Percentiles rank a stretch among this genome's conserved stretches.
Conservation (phyloP, 1,284 basidiomycete species). For the Boletus hoseneyae region DNA sequence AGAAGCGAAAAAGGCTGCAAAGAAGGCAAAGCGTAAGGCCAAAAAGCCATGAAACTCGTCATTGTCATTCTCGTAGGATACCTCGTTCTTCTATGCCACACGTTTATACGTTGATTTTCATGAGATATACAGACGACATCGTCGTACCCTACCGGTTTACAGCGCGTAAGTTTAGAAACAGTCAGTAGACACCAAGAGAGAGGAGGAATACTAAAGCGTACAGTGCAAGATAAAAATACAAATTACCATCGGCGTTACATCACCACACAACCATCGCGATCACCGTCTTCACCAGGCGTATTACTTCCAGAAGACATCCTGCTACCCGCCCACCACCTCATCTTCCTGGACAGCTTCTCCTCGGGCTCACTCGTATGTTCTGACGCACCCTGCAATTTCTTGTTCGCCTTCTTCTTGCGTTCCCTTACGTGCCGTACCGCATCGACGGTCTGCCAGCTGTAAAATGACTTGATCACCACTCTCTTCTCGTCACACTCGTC, state of each 20-base stretch:
- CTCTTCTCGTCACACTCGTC: slow-evolving; percentile 71
- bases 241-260: slow-evolving; percentile 35
- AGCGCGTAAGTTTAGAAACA: slow-evolving; percentile 17
- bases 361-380: slow-evolving; percentile 29
- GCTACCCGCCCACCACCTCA: slow-evolving; percentile 27
- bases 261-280: slow-evolving; percentile 43
- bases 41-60: slow-evolving; percentile 14
- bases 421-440: slow-evolving; percentile 59
- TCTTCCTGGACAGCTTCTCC: slow-evolving; percentile 16
- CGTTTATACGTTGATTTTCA: slow-evolving; percentile 16
- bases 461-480: slow-evolving; percentile 83
- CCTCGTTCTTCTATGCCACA: slow-evolving; percentile 1
- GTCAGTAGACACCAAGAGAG: slow-evolving; percentile 13
- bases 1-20: slow-evolving; percentile 17
- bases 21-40: slow-evolving; percentile 23
- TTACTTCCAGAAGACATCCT: slow-evolving; percentile 24
- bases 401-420: slow-evolving; percentile 44
- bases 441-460: slow-evolving; percentile 83
- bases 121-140: slow-evolving; percentile 15
- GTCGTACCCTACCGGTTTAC: slow-evolving; percentile 12
- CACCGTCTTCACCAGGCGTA: slow-evolving; percentile 32
- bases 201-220: slow-evolving; percentile 20
- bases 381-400: slow-evolving; percentile 39
- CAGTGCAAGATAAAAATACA: slow-evolving; percentile 26
- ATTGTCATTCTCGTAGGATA: slow-evolving; percentile 18